Conservation (phyloP, 2,329 filamentous ascomycete species). For the Fusarium odoratissimum region DNA sequence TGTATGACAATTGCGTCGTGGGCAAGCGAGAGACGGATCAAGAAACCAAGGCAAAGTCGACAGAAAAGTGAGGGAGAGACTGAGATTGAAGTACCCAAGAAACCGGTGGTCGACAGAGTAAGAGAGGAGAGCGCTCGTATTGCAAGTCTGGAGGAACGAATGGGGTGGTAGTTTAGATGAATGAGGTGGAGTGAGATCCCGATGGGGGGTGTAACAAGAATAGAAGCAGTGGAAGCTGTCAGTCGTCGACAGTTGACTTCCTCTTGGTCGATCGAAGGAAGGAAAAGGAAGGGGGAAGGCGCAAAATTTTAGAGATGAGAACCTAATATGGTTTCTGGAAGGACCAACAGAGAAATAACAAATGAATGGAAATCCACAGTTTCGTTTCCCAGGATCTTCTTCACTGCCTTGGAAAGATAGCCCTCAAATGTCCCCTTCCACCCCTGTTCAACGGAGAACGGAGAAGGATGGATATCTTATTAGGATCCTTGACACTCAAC, state of each 20-base stretch:
- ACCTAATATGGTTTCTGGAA: slow-evolving; percentile 2
- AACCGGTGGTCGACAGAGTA: slow-evolving; percentile 6
- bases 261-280: slow-evolving; percentile 3
- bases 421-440: slow-evolving; percentile 30
- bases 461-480: slow-evolving; percentile 10
- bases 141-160: slow-evolving; percentile 27
- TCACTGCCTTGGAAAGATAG: slow-evolving; percentile 43
- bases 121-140: slow-evolving; percentile 35
- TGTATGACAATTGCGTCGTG: slow-evolving; percentile 13
- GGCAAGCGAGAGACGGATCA: slow-evolving; percentile 10
- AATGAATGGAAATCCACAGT: slow-evolving; percentile 12
- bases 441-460: slow-evolving; percentile 23
- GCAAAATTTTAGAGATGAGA: neutral
- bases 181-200: slow-evolving; percentile 34
- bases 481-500: slow-evolving; percentile 4
- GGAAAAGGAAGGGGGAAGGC: slow-evolving; percentile 4
- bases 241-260: slow-evolving; percentile 16
- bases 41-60: slow-evolving; percentile 1
- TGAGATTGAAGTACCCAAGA: slow-evolving; percentile 25
- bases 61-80: slow-evolving; percentile 18
- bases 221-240: slow-evolving; percentile 9
- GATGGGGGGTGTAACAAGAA: slow-evolving; percentile 34
- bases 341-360: slow-evolving; percentile 1
- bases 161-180: slow-evolving; percentile 29
- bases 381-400: slow-evolving; percentile 18